Percentiles rank a stretch among this genome's conserved stretches.
phyloP scores from a whole-genome alignment of 2,329 filamentous ascomycete species.

The Fusarium sp. region DNA sequence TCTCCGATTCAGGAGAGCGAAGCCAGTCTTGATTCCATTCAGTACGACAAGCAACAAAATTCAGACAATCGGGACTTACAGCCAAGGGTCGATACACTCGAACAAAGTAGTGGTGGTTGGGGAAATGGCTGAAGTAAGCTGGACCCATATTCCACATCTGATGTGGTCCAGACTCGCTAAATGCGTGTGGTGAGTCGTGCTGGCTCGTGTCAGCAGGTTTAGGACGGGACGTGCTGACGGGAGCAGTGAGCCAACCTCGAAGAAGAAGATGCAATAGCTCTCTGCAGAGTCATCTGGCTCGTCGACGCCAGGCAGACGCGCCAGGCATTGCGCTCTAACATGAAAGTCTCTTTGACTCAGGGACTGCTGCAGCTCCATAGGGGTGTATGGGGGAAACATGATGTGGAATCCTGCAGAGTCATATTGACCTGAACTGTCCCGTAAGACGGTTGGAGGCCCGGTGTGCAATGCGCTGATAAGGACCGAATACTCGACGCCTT shows the following conservation, averaged over 20 bases:
- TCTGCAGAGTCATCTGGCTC: conserved; percentile 50
- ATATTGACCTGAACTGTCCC: conserved; percentile 38
- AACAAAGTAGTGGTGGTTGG: conserved; percentile 69
- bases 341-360: conserved; percentile 53
- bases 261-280: conserved; percentile 64
- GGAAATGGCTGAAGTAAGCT: conserved; percentile 61
- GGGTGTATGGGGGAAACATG: conserved; percentile 54
- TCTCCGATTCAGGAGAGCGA: conserved; percentile 62
- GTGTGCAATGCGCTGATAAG: conserved; percentile 61
- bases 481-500: conserved; percentile 52
- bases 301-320: conserved; percentile 52
- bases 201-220: conserved; percentile 42
- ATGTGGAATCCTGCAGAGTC: conserved; percentile 50
- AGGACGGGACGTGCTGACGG: background rate
- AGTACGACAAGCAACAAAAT: conserved; percentile 17
- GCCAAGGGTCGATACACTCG: conserved; percentile 65
- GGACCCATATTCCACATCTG: conserved; percentile 58
- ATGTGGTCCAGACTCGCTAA: conserved; percentile 53
- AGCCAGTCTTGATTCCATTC: conserved; percentile 53
- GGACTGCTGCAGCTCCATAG: conserved; percentile 53
- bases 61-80: conserved; percentile 52
- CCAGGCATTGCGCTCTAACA: conserved; percentile 58
- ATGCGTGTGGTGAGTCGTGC: conserved; percentile 58
- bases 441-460: conserved; percentile 52
- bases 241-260: conserved; percentile 57